Conservation (phyloP, 345 rosid species). For the Linum tenue region DNA sequence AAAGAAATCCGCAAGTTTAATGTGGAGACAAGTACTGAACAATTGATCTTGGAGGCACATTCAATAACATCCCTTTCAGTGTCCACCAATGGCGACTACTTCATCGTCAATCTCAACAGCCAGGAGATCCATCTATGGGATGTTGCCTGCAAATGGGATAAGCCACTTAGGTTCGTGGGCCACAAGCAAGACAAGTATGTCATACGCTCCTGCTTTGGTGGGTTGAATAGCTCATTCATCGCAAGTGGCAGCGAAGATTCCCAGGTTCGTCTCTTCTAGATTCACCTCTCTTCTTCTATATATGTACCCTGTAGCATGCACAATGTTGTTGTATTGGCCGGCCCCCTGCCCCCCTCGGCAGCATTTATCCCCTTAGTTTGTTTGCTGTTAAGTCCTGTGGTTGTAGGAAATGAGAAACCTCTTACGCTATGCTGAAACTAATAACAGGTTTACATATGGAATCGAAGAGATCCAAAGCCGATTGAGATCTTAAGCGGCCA, state of each 20-base stretch:
- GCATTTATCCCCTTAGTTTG: not conserved
- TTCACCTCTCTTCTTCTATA: not conserved
- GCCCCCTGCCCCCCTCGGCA: no score
- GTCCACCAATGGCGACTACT: slow-evolving; percentile 55
- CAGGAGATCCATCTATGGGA: slow-evolving; percentile 94
- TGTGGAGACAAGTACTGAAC: slow-evolving; percentile 51
- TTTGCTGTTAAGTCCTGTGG: not conserved
- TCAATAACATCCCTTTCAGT: slow-evolving; percentile 55
- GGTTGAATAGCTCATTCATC: slow-evolving; percentile 57
- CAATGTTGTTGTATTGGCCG: no score
- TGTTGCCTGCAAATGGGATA: slow-evolving; percentile 55
- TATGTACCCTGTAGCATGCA: not conserved
- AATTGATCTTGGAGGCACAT: slow-evolving; percentile 56
- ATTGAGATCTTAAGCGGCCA: slow-evolving; percentile 72
- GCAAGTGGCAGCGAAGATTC: slow-evolving; percentile 91
- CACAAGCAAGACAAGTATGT: slow-evolving; percentile 73
- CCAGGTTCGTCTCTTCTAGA: slow-evolving; percentile 34
- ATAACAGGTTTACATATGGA: slow-evolving; percentile 79
- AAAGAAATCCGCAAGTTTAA: slow-evolving; percentile 56
- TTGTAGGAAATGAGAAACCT: not conserved
- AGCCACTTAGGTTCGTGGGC: slow-evolving; percentile 52
- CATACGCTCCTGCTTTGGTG: slow-evolving; percentile 87
- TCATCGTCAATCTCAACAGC: slow-evolving; percentile 70
- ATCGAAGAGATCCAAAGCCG: slow-evolving; percentile 35
- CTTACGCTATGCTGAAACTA: slow-evolving; percentile 2